Conservation (phyloP, 805 yeast genomes). For the Brettanomyces naardenensis region DNA sequence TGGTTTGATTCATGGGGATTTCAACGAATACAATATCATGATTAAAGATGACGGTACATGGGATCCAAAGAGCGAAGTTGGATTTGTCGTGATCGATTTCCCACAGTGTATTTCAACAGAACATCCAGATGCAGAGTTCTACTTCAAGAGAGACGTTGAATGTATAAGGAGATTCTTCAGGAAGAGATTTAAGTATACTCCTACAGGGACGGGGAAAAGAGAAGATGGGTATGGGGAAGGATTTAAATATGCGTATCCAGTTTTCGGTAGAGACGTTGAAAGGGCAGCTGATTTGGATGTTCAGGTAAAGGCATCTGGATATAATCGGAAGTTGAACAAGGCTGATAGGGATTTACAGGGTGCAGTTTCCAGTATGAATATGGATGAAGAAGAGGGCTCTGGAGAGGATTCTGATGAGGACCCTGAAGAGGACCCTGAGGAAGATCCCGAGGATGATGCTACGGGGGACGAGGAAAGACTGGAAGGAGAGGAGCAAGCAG, state of each 20-base stretch:
- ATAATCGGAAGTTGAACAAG: slow-evolving; percentile 32
- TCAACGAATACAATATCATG: slow-evolving; percentile 93
- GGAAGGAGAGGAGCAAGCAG: slow-evolving; percentile 9
- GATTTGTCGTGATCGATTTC: slow-evolving; percentile 90
- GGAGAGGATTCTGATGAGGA: slow-evolving; percentile 12
- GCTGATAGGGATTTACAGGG: slow-evolving; percentile 62
- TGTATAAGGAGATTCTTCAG: slow-evolving; percentile 81
- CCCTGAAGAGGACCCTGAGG: slow-evolving; percentile 15
- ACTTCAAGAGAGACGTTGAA: slow-evolving; percentile 88
- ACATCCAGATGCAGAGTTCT: slow-evolving; percentile 80
- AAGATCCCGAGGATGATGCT: slow-evolving; percentile 28
- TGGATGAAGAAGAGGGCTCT: slow-evolving; percentile 13
- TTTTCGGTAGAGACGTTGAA: slow-evolving; percentile 65
- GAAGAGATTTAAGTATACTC: slow-evolving; percentile 67
- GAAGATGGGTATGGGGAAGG: slow-evolving; percentile 82
- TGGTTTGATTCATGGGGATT: slow-evolving; percentile 96
- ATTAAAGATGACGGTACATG: slow-evolving; percentile 50
- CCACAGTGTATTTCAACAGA: slow-evolving; percentile 96
- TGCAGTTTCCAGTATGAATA: slow-evolving; percentile 44
- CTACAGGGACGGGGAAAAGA: slow-evolving; percentile 49
- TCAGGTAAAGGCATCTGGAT: slow-evolving; percentile 92
- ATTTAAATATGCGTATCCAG: slow-evolving; percentile 68
- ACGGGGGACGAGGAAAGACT: slow-evolving; percentile 19
- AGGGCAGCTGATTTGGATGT: slow-evolving; percentile 68
- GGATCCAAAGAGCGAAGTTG: slow-evolving; percentile 43